Conservation (phyloP, 768 basidiomycete species). For the Podaxis mareebaensis region DNA sequence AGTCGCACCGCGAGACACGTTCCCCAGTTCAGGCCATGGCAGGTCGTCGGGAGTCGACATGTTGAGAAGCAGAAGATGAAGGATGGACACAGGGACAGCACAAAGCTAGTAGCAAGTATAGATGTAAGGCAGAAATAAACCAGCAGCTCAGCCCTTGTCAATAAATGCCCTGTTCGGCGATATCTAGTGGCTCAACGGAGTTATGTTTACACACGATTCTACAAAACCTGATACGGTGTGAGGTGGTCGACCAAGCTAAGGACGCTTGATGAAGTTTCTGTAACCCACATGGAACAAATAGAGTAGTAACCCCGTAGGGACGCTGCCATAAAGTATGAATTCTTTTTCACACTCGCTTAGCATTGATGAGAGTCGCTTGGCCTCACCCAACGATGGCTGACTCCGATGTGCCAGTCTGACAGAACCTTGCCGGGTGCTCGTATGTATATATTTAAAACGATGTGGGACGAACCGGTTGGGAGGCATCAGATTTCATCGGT, state of each 20-base stretch:
- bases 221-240: not conserved
- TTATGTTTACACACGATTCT: constrained; percentile 3
- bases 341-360: constrained; percentile 16
- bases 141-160: constrained; percentile 30
- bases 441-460: constrained; percentile 17
- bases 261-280: not conserved
- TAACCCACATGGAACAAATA: constrained; percentile 13
- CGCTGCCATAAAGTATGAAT: constrained; percentile 1
- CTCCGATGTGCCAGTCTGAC: constrained; percentile 1
- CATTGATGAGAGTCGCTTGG: constrained; percentile 7
- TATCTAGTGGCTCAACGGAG: constrained; percentile 12
- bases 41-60: constrained; percentile 71
- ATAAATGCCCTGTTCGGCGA: constrained; percentile 28
- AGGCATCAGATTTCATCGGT: constrained; percentile 16
- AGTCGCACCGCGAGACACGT: constrained; percentile 82
- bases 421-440: constrained; percentile 16
- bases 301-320: constrained; percentile 5
- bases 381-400: not conserved
- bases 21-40: constrained; percentile 85
- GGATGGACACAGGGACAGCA: constrained; percentile 22
- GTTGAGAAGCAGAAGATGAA: constrained; percentile 29
- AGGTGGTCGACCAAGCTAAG: not conserved
- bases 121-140: constrained; percentile 32
- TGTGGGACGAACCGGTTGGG: constrained; percentile 18
- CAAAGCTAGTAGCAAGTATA: constrained; percentile 18